Evolutionary conservation across 768 basidiomycete species (phyloP).

Genomic region (Lactarius evosmus): DNA sequence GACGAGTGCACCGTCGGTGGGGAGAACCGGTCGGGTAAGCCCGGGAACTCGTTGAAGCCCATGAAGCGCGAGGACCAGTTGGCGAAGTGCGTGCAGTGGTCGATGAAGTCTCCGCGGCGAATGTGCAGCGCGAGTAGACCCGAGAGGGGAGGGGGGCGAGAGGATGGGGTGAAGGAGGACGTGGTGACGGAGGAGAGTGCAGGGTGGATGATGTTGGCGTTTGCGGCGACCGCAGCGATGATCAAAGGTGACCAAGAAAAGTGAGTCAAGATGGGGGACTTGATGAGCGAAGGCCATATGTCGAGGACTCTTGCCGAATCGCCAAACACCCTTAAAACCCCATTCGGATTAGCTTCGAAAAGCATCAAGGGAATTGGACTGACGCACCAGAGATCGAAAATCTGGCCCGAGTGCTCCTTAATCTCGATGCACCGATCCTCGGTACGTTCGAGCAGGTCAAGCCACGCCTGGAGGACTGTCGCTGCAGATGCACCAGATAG

Average conservation of each 20-base stretch:
- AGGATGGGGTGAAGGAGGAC: slow-evolving; percentile 1
- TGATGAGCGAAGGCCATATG: slow-evolving; percentile 36
- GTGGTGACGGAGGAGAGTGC: slow-evolving; percentile 7
- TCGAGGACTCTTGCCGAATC: slow-evolving; percentile 35
- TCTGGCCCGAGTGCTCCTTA: slow-evolving; percentile 34
- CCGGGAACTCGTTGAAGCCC: slow-evolving; percentile 45
- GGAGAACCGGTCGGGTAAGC: slow-evolving; percentile 39
- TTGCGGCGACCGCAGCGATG: slow-evolving; percentile 34
- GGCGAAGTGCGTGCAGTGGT: slow-evolving; percentile 43
- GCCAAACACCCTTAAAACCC: slow-evolving; percentile 36
- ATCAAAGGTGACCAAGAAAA: slow-evolving; percentile 42
- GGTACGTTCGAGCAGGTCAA: slow-evolving; percentile 35
- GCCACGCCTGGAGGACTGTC: slow-evolving; percentile 40
- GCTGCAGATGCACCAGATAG: slow-evolving; percentile 31
- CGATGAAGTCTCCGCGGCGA: slow-evolving; percentile 47
- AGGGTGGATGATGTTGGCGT: slow-evolving; percentile 31
- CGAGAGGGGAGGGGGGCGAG: slow-evolving; percentile 31
- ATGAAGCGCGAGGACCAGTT: slow-evolving; percentile 37
- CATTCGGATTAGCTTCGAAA: not conserved
- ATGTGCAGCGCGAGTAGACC: slow-evolving; percentile 49
- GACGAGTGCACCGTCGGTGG: slow-evolving; percentile 33
- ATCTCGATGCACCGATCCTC: slow-evolving; percentile 44
- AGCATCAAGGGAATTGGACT: not conserved
- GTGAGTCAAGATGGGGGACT: slow-evolving; percentile 37
- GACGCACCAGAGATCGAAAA: slow-evolving; percentile 41